phyloP scores from a whole-genome alignment of 257 asterid species.

The Solanum microdontum region DNA sequence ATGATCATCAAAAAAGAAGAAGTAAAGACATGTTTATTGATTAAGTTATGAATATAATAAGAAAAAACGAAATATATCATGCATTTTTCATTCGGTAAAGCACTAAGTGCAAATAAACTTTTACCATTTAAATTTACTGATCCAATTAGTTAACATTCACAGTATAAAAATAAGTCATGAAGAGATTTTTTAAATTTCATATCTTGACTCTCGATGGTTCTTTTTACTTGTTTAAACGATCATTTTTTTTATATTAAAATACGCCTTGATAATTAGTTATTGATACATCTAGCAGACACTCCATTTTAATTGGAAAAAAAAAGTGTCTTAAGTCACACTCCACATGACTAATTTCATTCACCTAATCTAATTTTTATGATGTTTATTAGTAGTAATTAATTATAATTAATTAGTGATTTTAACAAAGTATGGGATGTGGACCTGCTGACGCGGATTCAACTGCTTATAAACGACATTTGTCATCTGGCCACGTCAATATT shows the following conservation, averaged over 20 bases:
- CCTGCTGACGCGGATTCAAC: not conserved
- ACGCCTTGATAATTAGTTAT: not conserved
- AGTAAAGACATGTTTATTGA: not conserved
- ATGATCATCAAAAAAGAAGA: accelerated
- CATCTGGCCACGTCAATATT: not conserved
- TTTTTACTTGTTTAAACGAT: not conserved
- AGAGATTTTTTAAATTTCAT: not conserved
- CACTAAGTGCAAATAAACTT: not conserved
- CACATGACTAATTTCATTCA: not conserved
- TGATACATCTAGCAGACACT: not conserved
- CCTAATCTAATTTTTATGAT: not conserved
- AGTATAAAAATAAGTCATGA: too few relatives aligned
- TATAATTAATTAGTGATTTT: not conserved
- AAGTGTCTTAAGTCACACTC: not conserved
- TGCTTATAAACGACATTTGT: not conserved
- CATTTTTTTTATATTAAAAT: not conserved
- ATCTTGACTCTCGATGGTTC: not conserved
- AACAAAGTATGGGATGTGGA: not conserved
- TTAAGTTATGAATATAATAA: too few relatives aligned
- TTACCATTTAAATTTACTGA: too few relatives aligned
- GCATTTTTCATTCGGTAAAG: too few relatives aligned
- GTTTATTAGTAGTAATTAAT: not conserved
- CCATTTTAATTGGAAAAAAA: not conserved
- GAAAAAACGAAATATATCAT: too few relatives aligned
- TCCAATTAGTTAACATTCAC: too few relatives aligned